Evolutionary conservation across 2,329 filamentous ascomycete genomes (phyloP).

Genomic region (Xylariales sp.): DNA sequence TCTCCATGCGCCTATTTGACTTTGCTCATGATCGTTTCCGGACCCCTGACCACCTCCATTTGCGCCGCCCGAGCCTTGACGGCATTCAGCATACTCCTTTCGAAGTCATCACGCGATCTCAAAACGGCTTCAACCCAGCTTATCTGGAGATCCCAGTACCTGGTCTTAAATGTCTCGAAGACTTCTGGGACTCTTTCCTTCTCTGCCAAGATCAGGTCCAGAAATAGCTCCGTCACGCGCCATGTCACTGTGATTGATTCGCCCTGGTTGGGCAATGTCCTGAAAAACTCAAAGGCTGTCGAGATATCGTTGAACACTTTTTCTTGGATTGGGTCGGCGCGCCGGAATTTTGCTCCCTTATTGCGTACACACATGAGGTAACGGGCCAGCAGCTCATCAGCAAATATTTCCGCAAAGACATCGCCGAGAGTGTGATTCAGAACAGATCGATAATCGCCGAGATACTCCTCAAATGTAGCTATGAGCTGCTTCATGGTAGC

Average conservation of each 20-base stretch:
- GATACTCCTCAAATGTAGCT: conserved; percentile 92
- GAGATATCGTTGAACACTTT: conserved; percentile 92
- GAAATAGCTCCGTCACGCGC: conserved; percentile 82
- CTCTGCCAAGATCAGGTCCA: conserved; percentile 74
- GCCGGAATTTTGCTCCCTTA: conserved; percentile 82
- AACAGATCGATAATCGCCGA: conserved; percentile 78
- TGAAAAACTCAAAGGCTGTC: conserved; percentile 86
- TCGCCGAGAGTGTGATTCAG: conserved; percentile 84
- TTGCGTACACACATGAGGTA: conserved; percentile 86
- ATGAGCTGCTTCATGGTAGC: conserved; percentile 91
- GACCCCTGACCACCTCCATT: conserved; percentile 72
- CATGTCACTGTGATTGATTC: conserved; percentile 82
- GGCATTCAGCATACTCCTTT: conserved; percentile 79
- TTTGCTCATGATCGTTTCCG: conserved; percentile 92
- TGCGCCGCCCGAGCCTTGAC: conserved; percentile 88
- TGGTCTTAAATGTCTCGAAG: conserved; percentile 77
- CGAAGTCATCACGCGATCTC: conserved; percentile 85
- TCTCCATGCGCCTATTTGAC: conserved; percentile 57
- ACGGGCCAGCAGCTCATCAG: conserved; percentile 81
- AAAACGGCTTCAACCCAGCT: conserved; percentile 94
- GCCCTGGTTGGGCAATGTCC: conserved; percentile 63
- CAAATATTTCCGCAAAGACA: conserved; percentile 88
- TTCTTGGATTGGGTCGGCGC: conserved; percentile 80
- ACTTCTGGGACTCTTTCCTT: conserved; percentile 67
- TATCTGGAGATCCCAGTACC: conserved; percentile 92